A percentile compares a stretch with the other conserved stretches of the same genome.
phyloP scores from a whole-genome alignment of 2,329 filamentous ascomycete species.

The Claviceps africana region DNA sequence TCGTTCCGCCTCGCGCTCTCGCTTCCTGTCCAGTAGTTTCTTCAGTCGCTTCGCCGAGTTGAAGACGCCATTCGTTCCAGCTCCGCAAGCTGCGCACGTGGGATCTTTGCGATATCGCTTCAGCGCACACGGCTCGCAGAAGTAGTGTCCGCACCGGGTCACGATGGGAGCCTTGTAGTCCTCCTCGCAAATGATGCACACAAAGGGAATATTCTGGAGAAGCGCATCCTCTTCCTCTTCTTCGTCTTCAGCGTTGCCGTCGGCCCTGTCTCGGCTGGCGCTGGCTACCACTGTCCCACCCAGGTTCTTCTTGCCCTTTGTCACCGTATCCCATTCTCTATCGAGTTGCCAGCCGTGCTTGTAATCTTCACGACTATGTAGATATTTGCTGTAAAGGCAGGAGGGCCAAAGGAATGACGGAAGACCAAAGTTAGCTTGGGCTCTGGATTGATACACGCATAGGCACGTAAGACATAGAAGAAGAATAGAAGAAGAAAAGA shows the following conservation, averaged over 20 bases:
- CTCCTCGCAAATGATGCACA: conserved; percentile 72
- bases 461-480: too few relatives aligned
- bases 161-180: conserved; percentile 68
- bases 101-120: conserved; percentile 78
- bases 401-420: neutral
- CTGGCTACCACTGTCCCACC: conserved; percentile 48
- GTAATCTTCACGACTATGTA: conserved; percentile 64
- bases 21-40: conserved; percentile 64
- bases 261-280: conserved; percentile 31
- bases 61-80: conserved; percentile 79
- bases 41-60: conserved; percentile 74
- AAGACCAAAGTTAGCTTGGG: neutral
- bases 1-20: conserved; percentile 43
- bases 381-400: conserved; percentile 40
- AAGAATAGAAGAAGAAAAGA: neutral
- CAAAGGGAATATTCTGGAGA: conserved; percentile 76
- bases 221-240: conserved; percentile 50
- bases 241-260: conserved; percentile 31
- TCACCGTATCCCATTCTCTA: conserved; percentile 78
- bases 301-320: conserved; percentile 52
- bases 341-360: conserved; percentile 95
- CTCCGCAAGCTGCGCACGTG: conserved; percentile 71
- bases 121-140: conserved; percentile 82
- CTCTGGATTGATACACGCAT: neutral
- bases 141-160: conserved; percentile 91